Percentiles rank a stretch among this genome's conserved stretches.
Evolutionary conservation across 176 grass and related monocot genomes (phyloP).

Genomic region (Avena sativa): DNA sequence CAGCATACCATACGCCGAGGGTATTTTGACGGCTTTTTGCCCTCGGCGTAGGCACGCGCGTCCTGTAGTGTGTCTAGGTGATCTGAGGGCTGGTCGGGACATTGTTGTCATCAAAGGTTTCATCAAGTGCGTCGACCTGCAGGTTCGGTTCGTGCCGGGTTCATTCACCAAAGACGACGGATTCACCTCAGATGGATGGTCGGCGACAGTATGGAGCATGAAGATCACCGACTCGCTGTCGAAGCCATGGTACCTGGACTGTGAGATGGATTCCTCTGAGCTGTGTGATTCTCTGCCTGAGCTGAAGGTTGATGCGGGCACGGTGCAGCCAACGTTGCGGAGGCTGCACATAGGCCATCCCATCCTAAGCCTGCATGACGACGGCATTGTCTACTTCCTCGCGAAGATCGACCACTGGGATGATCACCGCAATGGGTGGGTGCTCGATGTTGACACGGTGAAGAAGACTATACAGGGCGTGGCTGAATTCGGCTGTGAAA

Average conservation of each 20-base stretch:
- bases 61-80: no score
- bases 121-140: background rate
- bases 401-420: background rate
- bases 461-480: background rate
- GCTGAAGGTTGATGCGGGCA: background rate
- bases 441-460: background rate
- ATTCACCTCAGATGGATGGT: no score
- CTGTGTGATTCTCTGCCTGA: background rate
- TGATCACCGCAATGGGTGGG: background rate
- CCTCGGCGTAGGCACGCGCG: no score
- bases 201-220: no score
- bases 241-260: background rate
- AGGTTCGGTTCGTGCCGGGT: background rate
- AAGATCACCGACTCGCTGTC: background rate
- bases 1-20: no score
- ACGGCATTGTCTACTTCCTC: background rate
- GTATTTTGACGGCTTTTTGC: no score
- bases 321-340: background rate
- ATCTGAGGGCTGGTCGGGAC: background rate
- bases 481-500: background rate
- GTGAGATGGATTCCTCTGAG: background rate
- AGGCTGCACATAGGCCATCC: no score
- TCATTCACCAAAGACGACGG: background rate
- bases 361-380: background rate
- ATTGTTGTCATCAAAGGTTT: background rate